Evolutionary conservation across 2,329 filamentous ascomycete species (phyloP).

Genomic region (Alternaria sp.): DNA sequence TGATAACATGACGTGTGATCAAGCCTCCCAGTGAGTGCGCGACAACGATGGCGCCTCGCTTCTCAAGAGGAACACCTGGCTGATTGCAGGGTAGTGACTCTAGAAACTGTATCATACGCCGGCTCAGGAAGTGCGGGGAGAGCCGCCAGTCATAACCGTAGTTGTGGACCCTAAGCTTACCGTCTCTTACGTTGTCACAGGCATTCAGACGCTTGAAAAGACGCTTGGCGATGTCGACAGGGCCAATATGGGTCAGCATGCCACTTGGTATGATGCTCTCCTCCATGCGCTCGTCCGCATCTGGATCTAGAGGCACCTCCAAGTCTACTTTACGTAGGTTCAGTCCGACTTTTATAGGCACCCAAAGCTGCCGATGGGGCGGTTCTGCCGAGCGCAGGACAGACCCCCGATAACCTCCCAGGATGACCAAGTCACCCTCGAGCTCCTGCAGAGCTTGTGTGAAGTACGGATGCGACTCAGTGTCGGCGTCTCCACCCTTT

Average conservation of each 20-base stretch:
- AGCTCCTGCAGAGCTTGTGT: constrained; percentile 70
- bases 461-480: constrained; percentile 60
- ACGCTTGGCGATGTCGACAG: constrained; percentile 86
- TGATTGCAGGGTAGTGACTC: constrained; percentile 79
- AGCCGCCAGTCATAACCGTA: constrained; percentile 97
- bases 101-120: constrained; percentile 76
- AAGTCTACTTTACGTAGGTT: constrained; percentile 92
- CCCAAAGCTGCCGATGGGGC: constrained; percentile 89
- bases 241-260: constrained; percentile 91
- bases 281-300: constrained; percentile 85
- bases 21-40: constrained; percentile 89
- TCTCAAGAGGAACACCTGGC: constrained; percentile 59
- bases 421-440: constrained; percentile 84
- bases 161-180: constrained; percentile 81
- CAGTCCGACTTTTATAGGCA: constrained; percentile 89
- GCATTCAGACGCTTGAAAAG: constrained; percentile 80
- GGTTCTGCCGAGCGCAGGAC: constrained; percentile 84
- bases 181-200: constrained; percentile 75
- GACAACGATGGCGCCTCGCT: constrained; percentile 79
- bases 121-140: constrained; percentile 79
- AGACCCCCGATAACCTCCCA: constrained; percentile 91
- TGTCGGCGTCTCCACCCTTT: constrained; percentile 30
- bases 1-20: constrained; percentile 88
- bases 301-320: constrained; percentile 81
- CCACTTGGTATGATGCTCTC: constrained; percentile 85